Base-by-base conservation (phyloP, 179 eudicot genomes). In the Silene noctiflora region DNA sequence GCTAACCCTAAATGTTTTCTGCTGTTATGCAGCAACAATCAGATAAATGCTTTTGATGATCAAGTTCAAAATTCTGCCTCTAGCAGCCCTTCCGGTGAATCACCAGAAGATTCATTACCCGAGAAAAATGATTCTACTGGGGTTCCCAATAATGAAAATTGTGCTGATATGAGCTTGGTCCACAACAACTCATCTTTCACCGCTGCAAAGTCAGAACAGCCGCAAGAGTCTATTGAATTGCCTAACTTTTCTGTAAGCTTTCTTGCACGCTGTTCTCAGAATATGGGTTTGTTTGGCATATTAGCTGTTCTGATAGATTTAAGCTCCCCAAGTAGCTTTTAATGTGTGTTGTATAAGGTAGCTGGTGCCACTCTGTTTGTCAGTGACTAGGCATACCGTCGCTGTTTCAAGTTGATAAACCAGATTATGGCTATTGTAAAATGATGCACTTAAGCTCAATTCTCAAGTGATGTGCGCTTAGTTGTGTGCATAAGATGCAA, bases 231-330 rank as follows among this genome's bases (percentile, higher is more conserved):
- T 65, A 53, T 87, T 27, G 96, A 85, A 59, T 60, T 86, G 79
- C 86, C 87, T 55, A 89, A 80, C 78, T 87, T 92, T 74, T 82
- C 94, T 21, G 97, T 92, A 69, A 87, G 95, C 86, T 60, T 31
- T 20, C 21, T 21, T 24, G 35, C 29, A 20, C 3, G 5, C 39
- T 29, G n/a, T 67, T 48, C 63, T 22, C 48, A n/a, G 58, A 51
- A 25, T 13, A 4, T 48, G 60, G 59, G 35, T 24, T 44, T 48
- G 56, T 21, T 44, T 16, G 9, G 56, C 58, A 69, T 12, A 69
- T 9, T 19, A 16, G 4, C 44, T 39, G 10, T 39, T 39, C 44
- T 6, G 44, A 39, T 39, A 39, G 44, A 39, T 39, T 39, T 39
- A 39, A 39, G 44, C 44, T 6, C 10, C 10, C 44, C 44, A 39